Evolutionary conservation across 2,329 filamentous ascomycete genomes (phyloP).

Genomic region (Exophiala spinifera): DNA sequence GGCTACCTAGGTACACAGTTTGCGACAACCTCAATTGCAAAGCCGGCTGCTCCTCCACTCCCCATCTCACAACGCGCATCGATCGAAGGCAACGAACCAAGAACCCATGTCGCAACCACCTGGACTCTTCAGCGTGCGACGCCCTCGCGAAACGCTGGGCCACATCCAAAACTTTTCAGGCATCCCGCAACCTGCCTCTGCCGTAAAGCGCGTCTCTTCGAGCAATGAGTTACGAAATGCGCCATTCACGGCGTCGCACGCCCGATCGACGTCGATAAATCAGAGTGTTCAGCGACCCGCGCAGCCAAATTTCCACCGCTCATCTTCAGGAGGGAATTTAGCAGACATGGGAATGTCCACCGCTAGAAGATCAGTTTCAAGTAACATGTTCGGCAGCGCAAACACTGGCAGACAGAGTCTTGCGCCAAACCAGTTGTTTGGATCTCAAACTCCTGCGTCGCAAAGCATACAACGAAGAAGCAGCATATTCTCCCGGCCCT

Average conservation of each 20-base stretch:
- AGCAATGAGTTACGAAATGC: constrained; percentile 63
- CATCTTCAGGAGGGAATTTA: constrained; percentile 77
- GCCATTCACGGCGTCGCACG: constrained; percentile 68
- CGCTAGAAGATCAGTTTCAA: constrained; percentile 75
- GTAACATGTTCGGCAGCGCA: constrained; percentile 57
- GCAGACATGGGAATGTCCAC: constrained; percentile 78
- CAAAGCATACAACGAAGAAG: constrained; percentile 64
- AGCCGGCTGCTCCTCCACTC: too few relatives aligned
- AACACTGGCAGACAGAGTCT: constrained; percentile 69
- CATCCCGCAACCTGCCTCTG: constrained; percentile 86
- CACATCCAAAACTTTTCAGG: constrained; percentile 77
- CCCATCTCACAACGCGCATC: not conserved
- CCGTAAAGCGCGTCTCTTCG: constrained; percentile 88
- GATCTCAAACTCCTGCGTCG: constrained; percentile 50
- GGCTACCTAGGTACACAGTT: too few relatives aligned
- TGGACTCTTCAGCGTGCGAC: constrained; percentile 85
- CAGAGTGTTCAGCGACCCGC: constrained; percentile 79
- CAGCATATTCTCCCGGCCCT: constrained; percentile 77
- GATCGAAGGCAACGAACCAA: not conserved
- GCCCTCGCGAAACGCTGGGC: constrained; percentile 88
- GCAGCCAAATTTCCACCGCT: constrained; percentile 82
- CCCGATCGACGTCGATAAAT: constrained; percentile 80
- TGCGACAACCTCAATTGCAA: not conserved
- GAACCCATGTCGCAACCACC: constrained; percentile 76
- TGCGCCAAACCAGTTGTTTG: constrained; percentile 56